A percentile compares a stretch with the other conserved stretches of the same genome.
phyloP scores from a whole-genome alignment of 2,329 filamentous ascomycete genomes.

The Scorias spongiosa region DNA sequence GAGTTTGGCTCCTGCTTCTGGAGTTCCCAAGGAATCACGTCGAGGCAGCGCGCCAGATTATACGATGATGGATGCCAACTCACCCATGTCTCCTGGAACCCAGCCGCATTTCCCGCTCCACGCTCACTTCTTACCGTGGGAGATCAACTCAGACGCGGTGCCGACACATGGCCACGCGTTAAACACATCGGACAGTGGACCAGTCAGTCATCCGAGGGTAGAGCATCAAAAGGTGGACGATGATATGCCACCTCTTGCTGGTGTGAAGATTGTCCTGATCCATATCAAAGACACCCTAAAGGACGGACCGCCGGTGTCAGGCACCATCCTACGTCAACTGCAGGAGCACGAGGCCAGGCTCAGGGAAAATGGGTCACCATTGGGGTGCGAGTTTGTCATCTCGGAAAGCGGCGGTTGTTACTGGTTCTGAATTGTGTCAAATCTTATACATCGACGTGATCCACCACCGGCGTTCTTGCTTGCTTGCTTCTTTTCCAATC shows the following conservation, averaged over 20 bases:
- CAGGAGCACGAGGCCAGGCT: conserved; percentile 41
- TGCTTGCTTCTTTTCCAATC: no score
- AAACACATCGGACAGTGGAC: not conserved
- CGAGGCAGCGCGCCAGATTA: conserved; percentile 12
- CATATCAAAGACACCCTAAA: conserved; percentile 79
- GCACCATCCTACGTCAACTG: conserved; percentile 57
- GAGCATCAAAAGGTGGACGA: not conserved
- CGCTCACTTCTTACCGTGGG: not conserved
- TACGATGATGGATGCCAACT: conserved; percentile 3
- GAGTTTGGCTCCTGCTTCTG: conserved; percentile 12
- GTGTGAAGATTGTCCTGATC: conserved; percentile 72
- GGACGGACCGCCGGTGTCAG: conserved; percentile 50
- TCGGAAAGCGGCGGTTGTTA: conserved; percentile 48
- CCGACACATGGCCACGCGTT: not conserved
- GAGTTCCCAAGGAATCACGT: conserved; percentile 6
- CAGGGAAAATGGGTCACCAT: conserved; percentile 34
- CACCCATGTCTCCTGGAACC: not conserved
- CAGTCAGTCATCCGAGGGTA: not conserved
- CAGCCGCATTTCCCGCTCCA: not conserved
- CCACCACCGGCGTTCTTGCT: no score
- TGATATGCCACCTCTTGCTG: conserved; percentile 40
- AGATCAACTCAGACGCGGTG: not conserved
- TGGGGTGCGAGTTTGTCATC: conserved; percentile 71
- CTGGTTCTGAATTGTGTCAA: conserved; percentile 24
- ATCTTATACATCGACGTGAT: not conserved